Conservation (phyloP, 2,329 filamentous ascomycete genomes). For the Colletotrichum caudatum region DNA sequence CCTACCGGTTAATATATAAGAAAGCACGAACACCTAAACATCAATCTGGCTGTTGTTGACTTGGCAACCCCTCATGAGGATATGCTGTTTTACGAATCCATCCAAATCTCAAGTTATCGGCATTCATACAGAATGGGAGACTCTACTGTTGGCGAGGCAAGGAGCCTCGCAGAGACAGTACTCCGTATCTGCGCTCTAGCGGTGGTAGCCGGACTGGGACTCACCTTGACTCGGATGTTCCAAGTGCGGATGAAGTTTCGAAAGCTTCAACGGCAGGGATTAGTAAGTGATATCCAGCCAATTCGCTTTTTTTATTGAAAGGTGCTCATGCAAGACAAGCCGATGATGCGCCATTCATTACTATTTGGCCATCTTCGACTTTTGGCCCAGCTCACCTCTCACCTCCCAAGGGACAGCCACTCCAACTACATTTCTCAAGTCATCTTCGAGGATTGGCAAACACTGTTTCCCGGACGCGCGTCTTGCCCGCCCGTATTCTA, state of each 20-base stretch:
- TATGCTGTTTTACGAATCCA: neutral
- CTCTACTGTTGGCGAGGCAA: neutral
- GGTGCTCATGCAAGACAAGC: conserved; percentile 10
- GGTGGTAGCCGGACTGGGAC: neutral
- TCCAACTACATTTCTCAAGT: conserved; percentile 29
- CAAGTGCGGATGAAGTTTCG: conserved; percentile 19
- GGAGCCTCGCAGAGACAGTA: neutral
- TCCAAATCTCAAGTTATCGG: accelerated
- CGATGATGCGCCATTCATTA: conserved; percentile 37
- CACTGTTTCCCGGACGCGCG: conserved; percentile 44
- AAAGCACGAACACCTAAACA: neutral
- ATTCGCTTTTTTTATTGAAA: accelerated
- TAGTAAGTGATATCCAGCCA: conserved; percentile 13
- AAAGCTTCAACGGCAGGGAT: conserved; percentile 12
- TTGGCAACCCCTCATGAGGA: neutral
- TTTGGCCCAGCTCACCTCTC: conserved; percentile 9
- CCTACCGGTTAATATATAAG: neutral
- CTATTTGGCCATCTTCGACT: conserved; percentile 31
- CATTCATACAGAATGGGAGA: neutral
- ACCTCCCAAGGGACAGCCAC: conserved; percentile 24
- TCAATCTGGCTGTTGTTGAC: neutral
- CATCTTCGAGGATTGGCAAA: conserved; percentile 32
- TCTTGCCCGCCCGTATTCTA: conserved; percentile 46
- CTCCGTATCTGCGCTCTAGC: neutral
- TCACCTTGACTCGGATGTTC: conserved; percentile 13